Evolutionary conservation across 768 basidiomycete genomes (phyloP).

Genomic region (Suillus luteus): DNA sequence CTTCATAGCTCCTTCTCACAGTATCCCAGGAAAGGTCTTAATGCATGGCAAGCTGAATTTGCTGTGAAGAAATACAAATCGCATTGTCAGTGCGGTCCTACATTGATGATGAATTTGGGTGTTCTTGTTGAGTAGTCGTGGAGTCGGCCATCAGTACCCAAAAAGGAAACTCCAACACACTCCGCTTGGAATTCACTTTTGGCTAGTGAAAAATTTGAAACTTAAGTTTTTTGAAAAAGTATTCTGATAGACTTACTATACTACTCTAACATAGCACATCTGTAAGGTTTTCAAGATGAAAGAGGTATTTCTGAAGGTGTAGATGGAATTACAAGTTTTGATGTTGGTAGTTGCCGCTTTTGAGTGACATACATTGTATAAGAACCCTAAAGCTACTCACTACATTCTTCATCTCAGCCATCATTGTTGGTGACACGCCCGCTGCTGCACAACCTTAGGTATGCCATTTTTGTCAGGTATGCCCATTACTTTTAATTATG

Average conservation of each 20-base stretch:
- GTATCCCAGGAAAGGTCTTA: background rate
- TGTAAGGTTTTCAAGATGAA: background rate
- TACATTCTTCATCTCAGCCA: too few relatives aligned
- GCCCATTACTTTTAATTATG: too few relatives aligned
- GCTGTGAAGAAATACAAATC: too few relatives aligned
- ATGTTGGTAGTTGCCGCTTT: background rate
- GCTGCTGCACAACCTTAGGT: too few relatives aligned
- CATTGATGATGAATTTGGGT: slow-evolving; percentile 5
- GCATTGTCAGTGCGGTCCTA: background rate
- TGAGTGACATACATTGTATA: background rate
- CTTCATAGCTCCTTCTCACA: background rate
- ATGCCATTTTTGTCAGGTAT: too few relatives aligned
- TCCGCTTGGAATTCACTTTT: background rate
- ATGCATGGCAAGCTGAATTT: background rate
- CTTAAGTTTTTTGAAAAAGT: background rate
- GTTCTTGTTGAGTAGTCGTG: background rate
- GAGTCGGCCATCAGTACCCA: background rate
- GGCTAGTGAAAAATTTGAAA: background rate
- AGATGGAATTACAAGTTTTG: slow-evolving; percentile 9
- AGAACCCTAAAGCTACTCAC: too few relatives aligned
- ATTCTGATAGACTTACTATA: background rate
- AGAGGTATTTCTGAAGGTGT: slow-evolving; percentile 3
- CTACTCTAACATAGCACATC: slow-evolving; percentile 2
- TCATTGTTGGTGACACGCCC: too few relatives aligned
- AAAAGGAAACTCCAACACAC: background rate